A percentile compares a stretch with the other conserved stretches of the same genome.
phyloP scores from a whole-genome alignment of 345 rosid genomes.

The Microcos paniculata region DNA sequence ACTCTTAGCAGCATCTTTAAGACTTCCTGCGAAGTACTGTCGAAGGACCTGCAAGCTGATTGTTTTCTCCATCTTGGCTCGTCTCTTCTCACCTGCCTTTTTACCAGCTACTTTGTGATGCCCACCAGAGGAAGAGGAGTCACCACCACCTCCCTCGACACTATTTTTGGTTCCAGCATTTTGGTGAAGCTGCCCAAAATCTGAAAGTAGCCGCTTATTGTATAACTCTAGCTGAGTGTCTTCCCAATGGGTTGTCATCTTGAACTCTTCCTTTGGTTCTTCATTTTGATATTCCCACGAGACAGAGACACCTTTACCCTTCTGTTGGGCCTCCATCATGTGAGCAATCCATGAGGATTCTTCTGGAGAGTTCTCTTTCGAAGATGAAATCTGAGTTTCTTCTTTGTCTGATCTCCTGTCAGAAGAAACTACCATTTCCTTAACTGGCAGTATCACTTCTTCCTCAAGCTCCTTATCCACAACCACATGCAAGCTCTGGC shows the following conservation, averaged over 20 bases:
- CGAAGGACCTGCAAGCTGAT: constrained; percentile 84
- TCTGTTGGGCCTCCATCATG: constrained; percentile 56
- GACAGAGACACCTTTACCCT: constrained; percentile 59
- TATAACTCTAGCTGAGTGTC: constrained; percentile 31
- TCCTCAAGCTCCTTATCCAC: constrained; percentile 59
- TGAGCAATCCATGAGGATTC: constrained; percentile 60
- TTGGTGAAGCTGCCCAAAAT: constrained; percentile 35
- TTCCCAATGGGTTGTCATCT: constrained; percentile 43
- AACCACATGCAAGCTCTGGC: constrained; percentile 46
- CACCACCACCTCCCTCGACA: constrained; percentile 29
- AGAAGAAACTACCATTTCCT: constrained; percentile 32
- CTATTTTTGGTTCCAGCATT: constrained; percentile 34
- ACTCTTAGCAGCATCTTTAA: constrained; percentile 93
- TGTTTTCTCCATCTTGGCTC: constrained; percentile 76
- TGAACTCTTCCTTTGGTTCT: constrained; percentile 63
- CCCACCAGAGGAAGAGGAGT: constrained; percentile 34
- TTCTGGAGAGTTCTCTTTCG: constrained; percentile 40
- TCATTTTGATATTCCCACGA: constrained; percentile 61
- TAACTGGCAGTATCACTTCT: constrained; percentile 34
- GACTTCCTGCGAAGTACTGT: constrained; percentile 93
- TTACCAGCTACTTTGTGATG: constrained; percentile 34
- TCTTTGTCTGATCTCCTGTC: constrained; percentile 24
- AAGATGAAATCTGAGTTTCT: constrained; percentile 36
- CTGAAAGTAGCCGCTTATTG: constrained; percentile 36
- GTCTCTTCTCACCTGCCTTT: constrained; percentile 60